Percentiles rank a stretch among this genome's conserved stretches.
phyloP scores from a whole-genome alignment of 768 basidiomycete species.

The Leucosporidium yakuticum region DNA sequence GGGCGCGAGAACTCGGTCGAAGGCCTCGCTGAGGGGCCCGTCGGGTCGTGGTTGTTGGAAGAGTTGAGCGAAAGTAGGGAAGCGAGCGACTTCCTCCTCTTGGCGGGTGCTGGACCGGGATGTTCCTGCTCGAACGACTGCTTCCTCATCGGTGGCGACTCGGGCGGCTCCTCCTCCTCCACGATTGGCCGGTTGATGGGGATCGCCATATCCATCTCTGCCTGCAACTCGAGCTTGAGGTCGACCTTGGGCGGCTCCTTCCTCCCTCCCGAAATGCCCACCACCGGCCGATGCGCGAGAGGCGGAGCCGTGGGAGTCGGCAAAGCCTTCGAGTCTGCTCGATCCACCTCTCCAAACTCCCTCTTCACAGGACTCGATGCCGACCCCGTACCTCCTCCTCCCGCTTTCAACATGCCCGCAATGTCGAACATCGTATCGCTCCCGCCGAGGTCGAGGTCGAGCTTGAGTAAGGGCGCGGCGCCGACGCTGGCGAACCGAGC shows the following conservation, averaged over 20 bases:
- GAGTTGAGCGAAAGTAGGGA: neutral
- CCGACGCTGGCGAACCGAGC: neutral
- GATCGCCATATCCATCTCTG: slow-evolving; percentile 21
- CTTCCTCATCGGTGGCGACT: neutral
- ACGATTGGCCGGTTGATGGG: neutral
- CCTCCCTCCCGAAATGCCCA: neutral
- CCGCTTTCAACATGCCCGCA: slow-evolving; percentile 18
- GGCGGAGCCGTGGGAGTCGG: neutral
- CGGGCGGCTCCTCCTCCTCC: neutral
- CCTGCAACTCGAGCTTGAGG: slow-evolving; percentile 7
- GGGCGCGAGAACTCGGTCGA: neutral
- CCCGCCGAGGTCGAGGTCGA: slow-evolving; percentile 14
- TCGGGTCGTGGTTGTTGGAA: neutral
- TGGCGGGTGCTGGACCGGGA: neutral
- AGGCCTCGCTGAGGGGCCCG: neutral
- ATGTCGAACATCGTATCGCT: slow-evolving; percentile 15
- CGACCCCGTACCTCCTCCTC: neutral
- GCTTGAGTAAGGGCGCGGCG: slow-evolving; percentile 14
- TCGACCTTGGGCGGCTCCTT: slow-evolving; percentile 28
- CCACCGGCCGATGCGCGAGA: neutral
- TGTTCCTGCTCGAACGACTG: neutral
- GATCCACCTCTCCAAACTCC: neutral
- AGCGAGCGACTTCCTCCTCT: slow-evolving; percentile 1
- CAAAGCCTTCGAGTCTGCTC: neutral
- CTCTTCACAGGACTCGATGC: neutral